Base-by-base conservation (phyloP, 176 grass and related monocot genomes). In the Puccinellia tenuiflora region DNA sequence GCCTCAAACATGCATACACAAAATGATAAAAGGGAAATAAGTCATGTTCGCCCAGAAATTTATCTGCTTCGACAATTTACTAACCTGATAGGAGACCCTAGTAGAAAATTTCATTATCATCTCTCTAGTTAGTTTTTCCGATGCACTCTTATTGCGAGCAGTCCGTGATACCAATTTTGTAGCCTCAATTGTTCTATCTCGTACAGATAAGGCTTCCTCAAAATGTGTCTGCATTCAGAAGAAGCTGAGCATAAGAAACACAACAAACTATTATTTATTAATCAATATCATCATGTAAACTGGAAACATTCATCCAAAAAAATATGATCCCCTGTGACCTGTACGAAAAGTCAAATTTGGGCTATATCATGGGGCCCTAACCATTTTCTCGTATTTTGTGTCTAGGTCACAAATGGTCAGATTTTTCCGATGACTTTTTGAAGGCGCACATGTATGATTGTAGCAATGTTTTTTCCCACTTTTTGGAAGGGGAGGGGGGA, bases 11-110 rank as follows among this genome's bases (percentile, higher is more conserved):
- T 64, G 56, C 11, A 53, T 37, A 82, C 11, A 55, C 34, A 65
- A 37, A 22, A 65, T 62, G 34, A 84, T 79, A 78, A 39, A 80
- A 81, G 56, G 55, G 51, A 25, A 70, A 52, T 48, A 84, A 63
- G 22, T 34, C 43, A 75, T 67, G 18, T 68, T 76, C 54, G 65
- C 28, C 59, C 51, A 68, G 60, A 55, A 74, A 52, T 64, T 39
- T 61, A 66, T 75, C 46, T 34, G 9, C 71, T 51, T 77, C 1
- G 18, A 28, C 24, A 65, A 61, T 38, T 73, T 35, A 47, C 79
- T 86, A 87, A 94, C 95, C 95, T 98, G 96, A 84, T 93, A 92
- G 15, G 92, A 88, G 55, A 95, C 92, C 45, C 96, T 87, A 21
- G 96, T 88, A 76, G 80, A 95, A 86, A 93, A 98, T 79, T 95